Conservation (phyloP, 768 basidiomycete genomes). For the Panaeolus cyanescens region DNA sequence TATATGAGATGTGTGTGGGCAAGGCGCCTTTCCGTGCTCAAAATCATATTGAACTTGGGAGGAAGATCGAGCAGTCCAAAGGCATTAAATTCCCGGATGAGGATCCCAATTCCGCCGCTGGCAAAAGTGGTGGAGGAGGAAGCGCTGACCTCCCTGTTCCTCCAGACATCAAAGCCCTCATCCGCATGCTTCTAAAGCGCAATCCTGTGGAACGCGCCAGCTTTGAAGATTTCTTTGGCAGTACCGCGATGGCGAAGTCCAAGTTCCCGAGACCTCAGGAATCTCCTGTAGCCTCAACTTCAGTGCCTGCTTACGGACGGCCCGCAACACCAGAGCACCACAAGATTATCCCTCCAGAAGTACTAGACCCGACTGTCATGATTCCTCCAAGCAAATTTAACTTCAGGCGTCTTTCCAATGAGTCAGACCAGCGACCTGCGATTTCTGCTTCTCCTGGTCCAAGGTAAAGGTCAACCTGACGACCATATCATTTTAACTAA, state of each 20-base stretch:
- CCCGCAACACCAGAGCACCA: constrained; percentile 71
- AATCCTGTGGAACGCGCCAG: constrained; percentile 82
- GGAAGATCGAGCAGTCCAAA: constrained; percentile 90
- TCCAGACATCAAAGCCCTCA: constrained; percentile 84
- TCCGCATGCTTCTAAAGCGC: constrained; percentile 80
- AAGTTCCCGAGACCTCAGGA: constrained; percentile 68
- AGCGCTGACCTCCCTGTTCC: constrained; percentile 65
- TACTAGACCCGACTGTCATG: constrained; percentile 77
- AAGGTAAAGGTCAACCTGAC: constrained; percentile 25
- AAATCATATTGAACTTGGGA: constrained; percentile 94
- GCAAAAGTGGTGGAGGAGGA: constrained; percentile 45
- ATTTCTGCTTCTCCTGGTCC: constrained; percentile 23
- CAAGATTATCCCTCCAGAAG: constrained; percentile 74
- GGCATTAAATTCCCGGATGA: constrained; percentile 96
- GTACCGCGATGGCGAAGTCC: constrained; percentile 72
- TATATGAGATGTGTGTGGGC: constrained; percentile 95
- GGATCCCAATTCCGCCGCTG: constrained; percentile 50
- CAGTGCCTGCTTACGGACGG: constrained; percentile 34
- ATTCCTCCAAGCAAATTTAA: constrained; percentile 83
- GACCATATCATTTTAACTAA: neutral
- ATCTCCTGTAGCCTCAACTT: constrained; percentile 30
- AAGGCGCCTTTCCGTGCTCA: constrained; percentile 93
- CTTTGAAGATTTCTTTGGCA: constrained; percentile 92
- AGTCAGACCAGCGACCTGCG: constrained; percentile 20
- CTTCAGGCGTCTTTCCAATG: constrained; percentile 47